A percentile compares a stretch with the other conserved stretches of the same genome.
These are phyloP conservation scores for Pholiota conissans DNA, from an alignment of 768 basidiomycete genomes.

Conservation along the genomic window DNA sequence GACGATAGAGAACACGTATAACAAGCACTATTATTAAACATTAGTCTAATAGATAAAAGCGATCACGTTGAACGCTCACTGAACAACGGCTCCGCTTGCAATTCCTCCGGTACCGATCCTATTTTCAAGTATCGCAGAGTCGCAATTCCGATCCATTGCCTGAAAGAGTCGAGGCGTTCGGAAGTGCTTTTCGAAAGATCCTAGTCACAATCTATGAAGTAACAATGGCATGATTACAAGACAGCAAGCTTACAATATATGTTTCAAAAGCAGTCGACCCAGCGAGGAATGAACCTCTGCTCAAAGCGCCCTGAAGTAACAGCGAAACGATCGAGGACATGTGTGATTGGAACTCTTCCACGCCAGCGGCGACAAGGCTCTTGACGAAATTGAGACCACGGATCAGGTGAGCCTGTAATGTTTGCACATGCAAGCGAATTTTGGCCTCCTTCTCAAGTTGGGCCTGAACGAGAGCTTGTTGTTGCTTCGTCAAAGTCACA, in stretches of 20 bases:
- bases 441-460: constrained; percentile 81
- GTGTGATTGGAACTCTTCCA: constrained; percentile 53
- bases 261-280: constrained; percentile 66
- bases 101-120: constrained; percentile 66
- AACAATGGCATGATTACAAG: background rate
- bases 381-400: constrained; percentile 72
- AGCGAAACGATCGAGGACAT: constrained; percentile 59
- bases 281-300: constrained; percentile 60
- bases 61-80: constrained; percentile 35
- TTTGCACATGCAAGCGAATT: constrained; percentile 59
- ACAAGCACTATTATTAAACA: constrained; percentile 56
- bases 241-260: constrained; percentile 61
- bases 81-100: constrained; percentile 69
- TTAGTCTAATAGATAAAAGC: background rate
- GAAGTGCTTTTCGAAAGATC: constrained; percentile 72
- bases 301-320: constrained; percentile 66
- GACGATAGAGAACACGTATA: constrained; percentile 80
- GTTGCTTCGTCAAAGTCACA: constrained; percentile 73
- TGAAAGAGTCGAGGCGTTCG: constrained; percentile 66
- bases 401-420: constrained; percentile 52
- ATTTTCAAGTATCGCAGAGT: constrained; percentile 74
- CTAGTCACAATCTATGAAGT: constrained; percentile 35
- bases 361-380: constrained; percentile 53
- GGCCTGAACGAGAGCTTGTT: constrained; percentile 78
- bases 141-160: constrained; percentile 80